Percentiles rank a stretch among this genome's conserved stretches.
phyloP scores from a whole-genome alignment of 139 green algal species.

The Diplosphaera chodatii region DNA sequence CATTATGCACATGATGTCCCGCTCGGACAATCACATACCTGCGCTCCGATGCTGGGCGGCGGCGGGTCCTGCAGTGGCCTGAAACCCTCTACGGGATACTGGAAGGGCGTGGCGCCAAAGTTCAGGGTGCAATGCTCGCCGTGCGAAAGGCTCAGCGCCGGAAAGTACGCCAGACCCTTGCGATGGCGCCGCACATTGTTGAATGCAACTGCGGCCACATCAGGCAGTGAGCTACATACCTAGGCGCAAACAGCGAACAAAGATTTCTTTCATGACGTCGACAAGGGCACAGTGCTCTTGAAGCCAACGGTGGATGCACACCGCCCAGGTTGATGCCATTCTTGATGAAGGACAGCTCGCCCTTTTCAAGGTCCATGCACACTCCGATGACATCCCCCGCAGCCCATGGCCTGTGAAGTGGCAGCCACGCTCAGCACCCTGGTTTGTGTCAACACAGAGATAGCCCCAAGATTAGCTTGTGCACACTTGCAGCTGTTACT shows the following conservation, averaged over 20 bases:
- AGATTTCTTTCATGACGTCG: too few species aligned
- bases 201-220: neutral
- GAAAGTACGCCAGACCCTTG: slow-evolving; percentile 23
- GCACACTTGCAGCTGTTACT: too few species aligned
- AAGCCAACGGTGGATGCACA: slow-evolving; percentile 59
- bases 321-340: slow-evolving; percentile 78
- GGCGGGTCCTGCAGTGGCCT: slow-evolving; percentile 55
- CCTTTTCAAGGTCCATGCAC: slow-evolving; percentile 75
- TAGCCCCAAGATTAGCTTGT: too few species aligned
- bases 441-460: too few species aligned
- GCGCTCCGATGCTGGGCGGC: neutral
- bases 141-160: slow-evolving; percentile 67
- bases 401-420: slow-evolving; percentile 54
- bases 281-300: too few species aligned
- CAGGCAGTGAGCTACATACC: too few species aligned
- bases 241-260: too few species aligned
- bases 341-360: slow-evolving; percentile 69
- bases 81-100: slow-evolving; percentile 66
- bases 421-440: too few species aligned
- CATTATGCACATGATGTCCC: too few species aligned
- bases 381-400: slow-evolving; percentile 83
- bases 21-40: too few species aligned
- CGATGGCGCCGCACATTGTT: slow-evolving; percentile 31
- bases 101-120: slow-evolving; percentile 69
- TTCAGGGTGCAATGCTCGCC: slow-evolving; percentile 75